Evolutionary conservation across 768 basidiomycete species (phyloP).

Genomic region (Stropharia rugosoannulata): DNA sequence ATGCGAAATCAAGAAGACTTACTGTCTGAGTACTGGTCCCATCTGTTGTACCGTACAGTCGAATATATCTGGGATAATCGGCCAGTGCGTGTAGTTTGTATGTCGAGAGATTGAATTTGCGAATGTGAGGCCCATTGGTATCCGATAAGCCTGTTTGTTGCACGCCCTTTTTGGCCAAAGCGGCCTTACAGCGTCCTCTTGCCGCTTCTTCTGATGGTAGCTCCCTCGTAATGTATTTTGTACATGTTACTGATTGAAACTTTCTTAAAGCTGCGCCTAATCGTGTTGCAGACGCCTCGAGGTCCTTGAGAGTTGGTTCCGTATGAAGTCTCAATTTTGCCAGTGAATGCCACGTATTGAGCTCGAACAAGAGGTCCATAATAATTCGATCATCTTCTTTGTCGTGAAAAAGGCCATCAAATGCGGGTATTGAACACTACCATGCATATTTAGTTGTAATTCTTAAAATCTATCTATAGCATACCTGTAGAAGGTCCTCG

Average conservation of each 20-base stretch:
- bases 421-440: slow-evolving; percentile 32
- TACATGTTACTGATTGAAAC: slow-evolving; percentile 19
- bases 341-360: slow-evolving; percentile 33
- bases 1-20: not conserved
- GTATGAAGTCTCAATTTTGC: slow-evolving; percentile 35
- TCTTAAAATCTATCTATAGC: too few species aligned
- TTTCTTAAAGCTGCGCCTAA: slow-evolving; percentile 22
- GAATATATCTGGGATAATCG: too few species aligned
- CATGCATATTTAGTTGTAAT: too few species aligned
- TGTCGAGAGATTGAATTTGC: too few species aligned
- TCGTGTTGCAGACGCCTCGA: slow-evolving; percentile 23
- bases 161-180: slow-evolving; percentile 13
- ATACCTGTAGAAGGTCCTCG: too few species aligned
- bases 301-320: slow-evolving; percentile 28
- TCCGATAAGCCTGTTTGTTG: not conserved
- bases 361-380: slow-evolving; percentile 24
- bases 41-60: too few species aligned
- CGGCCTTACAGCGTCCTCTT: slow-evolving; percentile 15
- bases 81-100: too few species aligned
- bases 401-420: slow-evolving; percentile 37
- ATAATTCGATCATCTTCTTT: slow-evolving; percentile 24
- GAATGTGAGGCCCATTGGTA: not conserved
- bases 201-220: slow-evolving; percentile 24
- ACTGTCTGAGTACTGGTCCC: slow-evolving; percentile 10
- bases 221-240: slow-evolving; percentile 13